Conservation (phyloP, 192 early-diverging fungal species). For the Entomortierella chlamydospora region DNA sequence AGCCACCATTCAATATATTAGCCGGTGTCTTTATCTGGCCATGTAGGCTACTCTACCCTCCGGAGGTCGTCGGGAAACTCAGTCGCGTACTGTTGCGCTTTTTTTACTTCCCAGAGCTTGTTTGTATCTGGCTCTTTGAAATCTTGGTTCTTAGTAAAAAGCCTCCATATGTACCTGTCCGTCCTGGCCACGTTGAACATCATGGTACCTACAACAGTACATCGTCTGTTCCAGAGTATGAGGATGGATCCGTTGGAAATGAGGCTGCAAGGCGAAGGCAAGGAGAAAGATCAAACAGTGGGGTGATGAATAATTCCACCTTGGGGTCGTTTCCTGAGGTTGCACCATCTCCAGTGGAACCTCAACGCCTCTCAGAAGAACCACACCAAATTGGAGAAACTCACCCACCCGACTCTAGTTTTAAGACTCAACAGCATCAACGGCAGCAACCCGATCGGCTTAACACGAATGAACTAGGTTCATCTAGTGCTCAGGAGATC, state of each 20-base stretch:
- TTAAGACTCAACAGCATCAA: background rate
- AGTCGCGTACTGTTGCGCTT: slow-evolving; percentile 46
- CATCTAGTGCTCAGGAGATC: slow-evolving; percentile 13
- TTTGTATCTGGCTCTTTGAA: slow-evolving; percentile 54
- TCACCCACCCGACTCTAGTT: background rate
- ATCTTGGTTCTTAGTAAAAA: slow-evolving; percentile 28
- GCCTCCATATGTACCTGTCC: slow-evolving; percentile 18
- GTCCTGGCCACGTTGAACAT: slow-evolving; percentile 21
- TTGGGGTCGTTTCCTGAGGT: slow-evolving; percentile 6
- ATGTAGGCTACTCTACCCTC: slow-evolving; percentile 27
- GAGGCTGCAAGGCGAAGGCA: slow-evolving; percentile 27
- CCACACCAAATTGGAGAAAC: background rate
- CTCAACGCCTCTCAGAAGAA: background rate
- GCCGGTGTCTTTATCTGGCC: slow-evolving; percentile 42
- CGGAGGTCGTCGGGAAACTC: slow-evolving; percentile 29
- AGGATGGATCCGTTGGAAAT: background rate
- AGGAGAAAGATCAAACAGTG: background rate
- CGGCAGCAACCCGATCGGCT: slow-evolving; percentile 10
- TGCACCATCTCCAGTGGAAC: slow-evolving; percentile 2
- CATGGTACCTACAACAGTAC: slow-evolving; percentile 7
- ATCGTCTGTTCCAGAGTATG: background rate
- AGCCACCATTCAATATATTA: slow-evolving; percentile 58
- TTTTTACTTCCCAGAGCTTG: slow-evolving; percentile 50
- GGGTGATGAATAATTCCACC: too few species aligned
- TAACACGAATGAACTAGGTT: background rate